Base-by-base conservation (phyloP, 768 basidiomycete species). In the Suillus americanus region DNA sequence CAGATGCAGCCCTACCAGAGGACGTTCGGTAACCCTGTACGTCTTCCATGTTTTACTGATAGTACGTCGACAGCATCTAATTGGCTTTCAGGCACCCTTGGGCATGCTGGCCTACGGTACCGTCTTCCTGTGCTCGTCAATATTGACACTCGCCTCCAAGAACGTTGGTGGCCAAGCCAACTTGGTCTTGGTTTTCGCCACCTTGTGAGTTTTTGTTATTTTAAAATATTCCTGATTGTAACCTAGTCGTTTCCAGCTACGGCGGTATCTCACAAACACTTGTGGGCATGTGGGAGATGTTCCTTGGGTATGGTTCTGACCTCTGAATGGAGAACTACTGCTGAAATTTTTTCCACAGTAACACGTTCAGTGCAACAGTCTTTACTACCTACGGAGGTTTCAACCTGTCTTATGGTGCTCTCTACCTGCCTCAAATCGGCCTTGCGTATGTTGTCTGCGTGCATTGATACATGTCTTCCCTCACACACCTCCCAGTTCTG, bases 251-350 rank as follows among this genome's bases (percentile, higher is more conserved):
- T 38, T 62, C 54, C 40, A 73, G 74, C 64, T 73, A 75, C 38
- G 74, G 74, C 10, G 72, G 74, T 50, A 75, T 75, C 56, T 69
- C 72, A 20, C 74, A 73, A 57, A 72, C 72, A 4, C 63, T 73
- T 10, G 72, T 73, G 9, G 72, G 74, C 46, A 72, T 75, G 73
- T 75, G 74, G 73, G 73, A 75, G 35, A 72, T 73, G 66, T 73
- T 70, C 67, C 72, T 75, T 35, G 73, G 72, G 72, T 69, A 60
- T 60, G 73, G 56, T n/a, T 23, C 53, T 48, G 28, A 61, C 46
- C 16, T 51, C 56, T 25, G 33, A 18, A 8, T 30, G 57, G 28
- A 38, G 18, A 62, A 41, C 56, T 53, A 50, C 13, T 30, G 48
- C 60, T 71, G 55, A 73, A 8, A 13, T 41, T 45, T 13, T 41